Evolutionary conservation across 78 protist genomes (phyloP), one percentile per base, ranked within the genome.

Genomic region (Ministeria vibrans): DNA sequence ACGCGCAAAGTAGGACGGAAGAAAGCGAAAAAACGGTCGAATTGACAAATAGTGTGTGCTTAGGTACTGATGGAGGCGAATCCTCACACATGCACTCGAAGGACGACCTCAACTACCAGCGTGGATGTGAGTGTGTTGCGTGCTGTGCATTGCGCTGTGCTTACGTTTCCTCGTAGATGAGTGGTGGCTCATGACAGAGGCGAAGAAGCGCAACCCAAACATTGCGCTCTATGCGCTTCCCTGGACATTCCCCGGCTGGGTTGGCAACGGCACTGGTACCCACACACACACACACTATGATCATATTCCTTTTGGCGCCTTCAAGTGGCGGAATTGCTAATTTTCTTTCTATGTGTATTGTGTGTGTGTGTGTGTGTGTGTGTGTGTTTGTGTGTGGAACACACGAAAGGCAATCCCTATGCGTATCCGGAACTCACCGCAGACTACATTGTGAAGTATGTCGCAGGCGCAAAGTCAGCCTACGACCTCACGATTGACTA

Each of bases 171-270:
- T 79, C 66, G 39, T 76, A 79, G 18, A 43, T 18, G n/a, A 49
- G 34, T 9, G 83, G 83, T 80, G 84, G 84, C 77, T 80, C 41
- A 80, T 80, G 68, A n/a, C 20, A 43, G 84, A 80, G n/a, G 84
- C 84, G 28, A 80, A 80, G 84, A 53, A 55, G 36, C 68, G 84
- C 44, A 80, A 80, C 77, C 84, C 84, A 4, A n/a, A 80, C 71
- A 80, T 80, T 49, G 49, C 46, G 49, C 36, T 80, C 27, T 80
- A 80, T 45, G 84, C 63, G 34, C 68, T 49, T 22, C 32, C 66
- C 4, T 59, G 66, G 66, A 30, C 66, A 25, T 59, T 22, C 25
- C 66, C 66, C 25, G 66, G 66, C 66, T 59, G 66, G 66, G 66
- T 59, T 59, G 66, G 66, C 66, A 22, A 59, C 34, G 66, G 66